Base-by-base conservation (phyloP, 1,284 basidiomycete genomes). In the Melampsora americana region DNA sequence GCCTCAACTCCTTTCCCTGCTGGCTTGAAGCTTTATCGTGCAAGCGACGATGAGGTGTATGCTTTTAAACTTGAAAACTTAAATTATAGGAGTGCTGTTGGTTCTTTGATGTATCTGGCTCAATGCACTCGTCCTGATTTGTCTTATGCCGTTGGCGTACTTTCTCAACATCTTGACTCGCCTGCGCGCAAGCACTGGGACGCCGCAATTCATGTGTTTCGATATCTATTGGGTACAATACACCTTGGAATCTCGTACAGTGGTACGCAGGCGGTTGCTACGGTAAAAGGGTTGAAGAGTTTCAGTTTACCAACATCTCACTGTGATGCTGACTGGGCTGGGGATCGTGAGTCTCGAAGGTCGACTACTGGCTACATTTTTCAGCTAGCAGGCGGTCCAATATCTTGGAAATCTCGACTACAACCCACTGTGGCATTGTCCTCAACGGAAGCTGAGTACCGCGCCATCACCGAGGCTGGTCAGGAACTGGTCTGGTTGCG, bases 251-350 rank as follows among this genome's bases (percentile, higher is more conserved):
- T 67, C 9, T 5, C n/a, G 5, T 50, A 67, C 7, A 11, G 28
- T 11, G 9, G 59, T 20, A 67, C 5, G 16, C 23, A 44, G 20
- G 7, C 20, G 4, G 3, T n/a, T 16, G 4, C 26, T 11, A 16
- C 35, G 35, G 5, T 9, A 1, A 50, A 35, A 3, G 35, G 35
- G 9, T 9, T 35, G 5, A 35, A 35, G 9, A 35, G 35, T 35
- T 35, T 35, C 9, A 9, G 9, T 35, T 9, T 35, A 9, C 35
- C 35, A 4, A 9, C 3, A 3, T 35, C 35, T 4, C 44, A 53
- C 35, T 50, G 46, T 7, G 30, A 69, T 42, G 26, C 68, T 1
- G 68, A 69, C 56, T 69, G 68, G 68, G 68, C 44, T 20, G 53
- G 53, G 18, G 59, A n/a, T 26, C 28, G 12, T 23, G 39, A 18